Percentiles rank a stretch among this genome's conserved stretches.
Evolutionary conservation across 352 stramenopile genomes (phyloP).

Genomic region (Phytophthora syringae): DNA sequence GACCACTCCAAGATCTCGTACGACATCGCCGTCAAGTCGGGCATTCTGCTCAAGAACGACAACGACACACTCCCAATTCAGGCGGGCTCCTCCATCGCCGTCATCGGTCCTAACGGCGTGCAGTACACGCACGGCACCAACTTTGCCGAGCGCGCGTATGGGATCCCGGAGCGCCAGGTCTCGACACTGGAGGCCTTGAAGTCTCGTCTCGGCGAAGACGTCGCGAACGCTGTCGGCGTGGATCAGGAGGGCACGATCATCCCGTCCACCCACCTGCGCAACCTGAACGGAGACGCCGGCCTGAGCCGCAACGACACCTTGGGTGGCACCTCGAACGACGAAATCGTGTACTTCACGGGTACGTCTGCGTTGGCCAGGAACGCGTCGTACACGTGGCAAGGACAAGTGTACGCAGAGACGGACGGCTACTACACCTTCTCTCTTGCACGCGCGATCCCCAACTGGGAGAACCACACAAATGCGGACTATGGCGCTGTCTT

Average conservation of each 20-base stretch:
- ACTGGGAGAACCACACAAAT: conserved; percentile 39
- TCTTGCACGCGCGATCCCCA: conserved; percentile 32
- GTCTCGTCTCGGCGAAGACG: conserved; percentile 31
- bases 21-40: conserved; percentile 44
- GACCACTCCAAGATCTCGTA: conserved; percentile 35
- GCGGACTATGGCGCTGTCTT: conserved; percentile 30
- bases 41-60: conserved; percentile 39
- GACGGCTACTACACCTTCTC: conserved; percentile 41
- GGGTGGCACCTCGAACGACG: conserved; percentile 21
- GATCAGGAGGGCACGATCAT: conserved; percentile 38
- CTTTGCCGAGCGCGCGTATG: conserved; percentile 40
- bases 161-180: conserved; percentile 33
- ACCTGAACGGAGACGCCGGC: conserved; percentile 30
- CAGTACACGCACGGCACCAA: conserved; percentile 44
- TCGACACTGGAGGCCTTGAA: conserved; percentile 34
- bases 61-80: conserved; percentile 32
- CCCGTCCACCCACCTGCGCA: conserved; percentile 38
- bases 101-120: conserved; percentile 43
- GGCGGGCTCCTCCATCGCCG: conserved; percentile 26
- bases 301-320: conserved; percentile 30
- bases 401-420: conserved; percentile 34
- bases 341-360: conserved; percentile 40
- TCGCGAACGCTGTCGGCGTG: conserved; percentile 35
- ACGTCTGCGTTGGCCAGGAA: conserved; percentile 24
- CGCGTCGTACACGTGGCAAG: conserved; percentile 40